Conservation (phyloP, 2,329 filamentous ascomycete genomes). For the Madurella mycetomatis region DNA sequence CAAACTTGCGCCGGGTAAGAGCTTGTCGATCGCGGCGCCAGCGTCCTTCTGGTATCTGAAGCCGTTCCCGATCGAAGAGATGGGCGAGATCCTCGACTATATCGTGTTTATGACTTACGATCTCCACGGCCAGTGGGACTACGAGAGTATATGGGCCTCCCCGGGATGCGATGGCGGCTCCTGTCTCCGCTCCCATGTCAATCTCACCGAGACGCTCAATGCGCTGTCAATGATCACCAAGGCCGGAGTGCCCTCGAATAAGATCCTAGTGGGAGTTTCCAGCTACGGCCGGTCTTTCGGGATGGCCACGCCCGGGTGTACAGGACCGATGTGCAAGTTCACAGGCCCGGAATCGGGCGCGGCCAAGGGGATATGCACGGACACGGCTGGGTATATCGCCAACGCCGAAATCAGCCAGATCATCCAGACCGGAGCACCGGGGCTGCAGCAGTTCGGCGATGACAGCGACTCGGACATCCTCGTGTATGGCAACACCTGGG, state of each 20-base stretch:
- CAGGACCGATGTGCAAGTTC: not conserved
- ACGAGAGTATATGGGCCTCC: conserved; percentile 21
- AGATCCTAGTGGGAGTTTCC: not conserved
- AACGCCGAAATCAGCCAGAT: conserved; percentile 6
- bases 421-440: not conserved
- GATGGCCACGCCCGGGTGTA: not conserved
- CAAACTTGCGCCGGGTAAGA: conserved; percentile 11
- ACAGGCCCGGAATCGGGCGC: not conserved
- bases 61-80: conserved; percentile 26
- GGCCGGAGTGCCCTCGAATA: conserved; percentile 1
- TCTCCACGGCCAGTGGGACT: conserved; percentile 32
- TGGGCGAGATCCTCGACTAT: conserved; percentile 28
- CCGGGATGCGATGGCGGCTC: conserved; percentile 26
- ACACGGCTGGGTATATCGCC: not conserved
- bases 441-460: not conserved
- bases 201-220: conserved; percentile 5
- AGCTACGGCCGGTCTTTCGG: conserved; percentile 4
- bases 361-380: not conserved
- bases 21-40: conserved; percentile 23
- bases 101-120: conserved; percentile 38
- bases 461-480: not conserved
- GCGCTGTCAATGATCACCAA: conserved; percentile 1
- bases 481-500: not conserved
- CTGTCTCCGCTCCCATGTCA: conserved; percentile 20
- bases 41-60: conserved; percentile 31